Evolutionary conservation across 2,329 filamentous ascomycete species (phyloP).

Genomic region (Emericellopsis atlantica): DNA sequence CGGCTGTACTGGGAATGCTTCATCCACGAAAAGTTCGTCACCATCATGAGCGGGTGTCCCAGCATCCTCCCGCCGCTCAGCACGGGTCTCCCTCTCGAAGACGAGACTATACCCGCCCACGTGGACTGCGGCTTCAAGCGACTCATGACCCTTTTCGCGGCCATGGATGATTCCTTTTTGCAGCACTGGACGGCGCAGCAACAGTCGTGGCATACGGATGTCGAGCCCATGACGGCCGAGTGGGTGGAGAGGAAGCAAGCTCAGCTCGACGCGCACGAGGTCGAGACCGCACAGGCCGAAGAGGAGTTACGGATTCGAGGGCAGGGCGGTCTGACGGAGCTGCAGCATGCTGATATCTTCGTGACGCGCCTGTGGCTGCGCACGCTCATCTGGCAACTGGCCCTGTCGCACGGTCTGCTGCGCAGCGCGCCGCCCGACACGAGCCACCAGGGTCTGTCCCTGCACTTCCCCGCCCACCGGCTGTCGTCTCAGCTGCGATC

Average conservation of each 20-base stretch:
- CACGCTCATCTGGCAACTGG: slow-evolving; percentile 6
- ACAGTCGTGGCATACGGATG: background rate
- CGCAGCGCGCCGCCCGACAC: slow-evolving; percentile 16
- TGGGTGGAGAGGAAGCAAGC: slow-evolving; percentile 28
- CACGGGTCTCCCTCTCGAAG: slow-evolving; percentile 15
- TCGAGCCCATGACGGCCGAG: slow-evolving; percentile 12
- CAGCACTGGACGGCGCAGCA: slow-evolving; percentile 19
- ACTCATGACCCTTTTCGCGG: slow-evolving; percentile 21
- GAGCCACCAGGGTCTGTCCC: slow-evolving; percentile 21
- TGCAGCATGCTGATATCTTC: slow-evolving; percentile 8
- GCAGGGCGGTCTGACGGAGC: slow-evolving; percentile 19
- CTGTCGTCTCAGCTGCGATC: slow-evolving; percentile 24
- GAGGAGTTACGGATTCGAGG: slow-evolving; percentile 4
- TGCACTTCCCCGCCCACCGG: slow-evolving; percentile 24
- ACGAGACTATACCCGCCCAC: slow-evolving; percentile 19
- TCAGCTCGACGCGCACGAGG: slow-evolving; percentile 24
- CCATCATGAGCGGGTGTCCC: slow-evolving; percentile 33
- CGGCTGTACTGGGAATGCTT: slow-evolving; percentile 42
- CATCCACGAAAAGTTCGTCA: slow-evolving; percentile 44
- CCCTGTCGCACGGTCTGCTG: slow-evolving; percentile 17
- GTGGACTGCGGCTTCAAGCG: slow-evolving; percentile 23
- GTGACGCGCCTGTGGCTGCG: slow-evolving; percentile 5
- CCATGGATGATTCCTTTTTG: slow-evolving; percentile 24
- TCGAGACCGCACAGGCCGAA: slow-evolving; percentile 10
- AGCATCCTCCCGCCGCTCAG: slow-evolving; percentile 18